These are phyloP conservation scores for Pyronema domesticum DNA, from an alignment of 495 filamentous ascomycete genomes.

Conservation along the genomic window DNA sequence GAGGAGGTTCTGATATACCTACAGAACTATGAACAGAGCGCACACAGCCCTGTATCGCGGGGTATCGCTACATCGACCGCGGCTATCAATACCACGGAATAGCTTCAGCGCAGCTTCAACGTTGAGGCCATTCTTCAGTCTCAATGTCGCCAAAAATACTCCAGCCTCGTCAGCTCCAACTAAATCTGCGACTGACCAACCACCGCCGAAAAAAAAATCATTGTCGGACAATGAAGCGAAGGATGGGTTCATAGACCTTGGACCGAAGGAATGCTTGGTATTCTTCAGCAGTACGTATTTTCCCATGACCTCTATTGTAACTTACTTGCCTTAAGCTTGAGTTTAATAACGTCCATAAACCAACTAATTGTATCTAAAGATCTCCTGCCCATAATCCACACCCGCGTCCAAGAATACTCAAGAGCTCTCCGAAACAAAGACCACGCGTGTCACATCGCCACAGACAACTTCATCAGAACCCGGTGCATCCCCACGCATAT, in stretches of 20 bases:
- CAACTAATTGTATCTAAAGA: slow-evolving; percentile 33
- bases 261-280: slow-evolving; percentile 56
- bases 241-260: slow-evolving; percentile 56
- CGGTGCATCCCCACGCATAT: not conserved
- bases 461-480: not conserved
- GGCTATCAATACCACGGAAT: too few species aligned
- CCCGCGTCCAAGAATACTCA: not conserved
- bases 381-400: slow-evolving; percentile 26
- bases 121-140: too few species aligned
- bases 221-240: slow-evolving; percentile 16
- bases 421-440: not conserved
- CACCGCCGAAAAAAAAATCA: too few species aligned
- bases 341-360: not conserved
- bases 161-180: too few species aligned
- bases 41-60: too few species aligned
- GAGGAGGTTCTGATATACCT: too few species aligned
- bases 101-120: too few species aligned
- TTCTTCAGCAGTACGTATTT: slow-evolving; percentile 66
- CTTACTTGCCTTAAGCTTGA: not conserved
- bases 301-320: not conserved
- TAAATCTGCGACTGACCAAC: too few species aligned
- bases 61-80: too few species aligned
- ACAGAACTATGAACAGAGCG: too few species aligned
- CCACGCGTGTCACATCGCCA: not conserved
- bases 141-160: too few species aligned